phyloP scores from a whole-genome alignment of 176 grass and related monocot species.

The Saccharum officinarum region DNA sequence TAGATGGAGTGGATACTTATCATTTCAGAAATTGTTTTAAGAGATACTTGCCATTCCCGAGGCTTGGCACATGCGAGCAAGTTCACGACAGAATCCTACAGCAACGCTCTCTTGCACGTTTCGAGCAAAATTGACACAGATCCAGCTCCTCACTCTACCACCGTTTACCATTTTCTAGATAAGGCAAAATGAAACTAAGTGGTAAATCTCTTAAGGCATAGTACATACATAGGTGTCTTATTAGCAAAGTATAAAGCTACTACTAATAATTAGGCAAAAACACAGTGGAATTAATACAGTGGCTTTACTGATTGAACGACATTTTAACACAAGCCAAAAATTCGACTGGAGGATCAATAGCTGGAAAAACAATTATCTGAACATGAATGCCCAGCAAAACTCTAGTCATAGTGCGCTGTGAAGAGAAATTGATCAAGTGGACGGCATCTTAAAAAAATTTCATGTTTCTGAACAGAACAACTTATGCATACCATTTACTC shows the following conservation, averaged over 20 bases:
- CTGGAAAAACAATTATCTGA: background rate
- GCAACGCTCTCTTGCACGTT: slow-evolving; percentile 69
- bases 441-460: background rate
- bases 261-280: background rate
- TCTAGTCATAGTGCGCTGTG: background rate
- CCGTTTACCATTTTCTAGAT: slow-evolving; percentile 93
- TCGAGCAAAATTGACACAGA: slow-evolving; percentile 77
- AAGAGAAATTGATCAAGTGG: background rate
- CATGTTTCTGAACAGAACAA: slow-evolving; percentile 3
- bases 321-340: background rate
- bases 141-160: slow-evolving; percentile 75
- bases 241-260: background rate
- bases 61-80: slow-evolving; percentile 84
- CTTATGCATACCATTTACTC: background rate
- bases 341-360: slow-evolving; percentile 12
- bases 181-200: background rate
- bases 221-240: background rate
- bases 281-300: background rate
- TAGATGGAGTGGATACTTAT: slow-evolving; percentile 25
- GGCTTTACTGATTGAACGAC: background rate
- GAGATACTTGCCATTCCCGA: slow-evolving; percentile 79
- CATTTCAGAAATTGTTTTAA: slow-evolving; percentile 41
- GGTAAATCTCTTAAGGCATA: background rate
- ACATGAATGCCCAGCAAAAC: background rate
- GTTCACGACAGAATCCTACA: slow-evolving; percentile 64